Evolutionary conservation across 192 early-diverging fungal genomes (phyloP), one percentile per base, ranked within the genome.

Genomic region (Gamsiella multidivaricata): DNA sequence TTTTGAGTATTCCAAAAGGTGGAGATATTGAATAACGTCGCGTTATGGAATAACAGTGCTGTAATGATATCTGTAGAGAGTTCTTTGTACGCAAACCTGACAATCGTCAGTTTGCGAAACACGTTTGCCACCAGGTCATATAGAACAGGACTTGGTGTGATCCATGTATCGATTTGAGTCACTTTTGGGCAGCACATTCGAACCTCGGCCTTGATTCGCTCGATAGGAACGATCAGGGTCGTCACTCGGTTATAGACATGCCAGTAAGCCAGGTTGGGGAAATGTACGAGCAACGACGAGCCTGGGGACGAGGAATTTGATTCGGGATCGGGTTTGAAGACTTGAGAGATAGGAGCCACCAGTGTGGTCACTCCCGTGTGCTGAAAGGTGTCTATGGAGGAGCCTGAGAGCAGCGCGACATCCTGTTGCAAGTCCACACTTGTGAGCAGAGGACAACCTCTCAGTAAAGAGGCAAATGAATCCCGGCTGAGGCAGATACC

Each of bases 361-460:
- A 62, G 46, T n/a, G 43, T 62, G 6, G 15, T 7, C 33, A 62
- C 60, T 22, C 60, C 60, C 14, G 2, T 11, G 33, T 62, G 60
- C 36, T 62, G 60, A 22, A 62, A 62, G 60, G 47, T 9, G 28
- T 62, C 60, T 5, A 62, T 37, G n/a, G 47, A 50, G 46, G 60
- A 22, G 17, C 46, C 60, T 50, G 60, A 62, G 31, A 50, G 25
- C 29, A 50, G 6, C 12, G 33, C 1, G 43, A 60, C 60, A 34
- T 47, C 23, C 5, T 9, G n/a, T 10, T 62, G 60, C 47, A 62
- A 43, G 61, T 64, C n/a, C 36, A 64, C 50, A 17, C 0, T 7
- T 31, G 20, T 53, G 50, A 64, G 61, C 17, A 64, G 29, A 25
- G 61, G 61, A 41, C 49, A 64, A 32, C 36, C 23, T 53, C 33